These are phyloP conservation scores for Nicotiana sylvestris DNA, from an alignment of 257 asterid species.

Conservation along the genomic window DNA sequence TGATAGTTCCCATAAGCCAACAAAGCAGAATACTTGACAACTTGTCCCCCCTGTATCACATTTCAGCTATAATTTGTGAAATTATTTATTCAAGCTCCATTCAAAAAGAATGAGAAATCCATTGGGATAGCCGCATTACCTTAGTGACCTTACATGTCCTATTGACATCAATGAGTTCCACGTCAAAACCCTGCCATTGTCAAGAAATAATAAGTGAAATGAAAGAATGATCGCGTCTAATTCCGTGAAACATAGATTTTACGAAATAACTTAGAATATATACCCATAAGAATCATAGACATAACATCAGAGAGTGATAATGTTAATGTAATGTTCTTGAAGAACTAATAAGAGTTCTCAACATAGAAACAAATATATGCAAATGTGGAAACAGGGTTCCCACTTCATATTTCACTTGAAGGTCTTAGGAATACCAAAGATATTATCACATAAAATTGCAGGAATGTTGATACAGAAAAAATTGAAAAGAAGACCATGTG, in stretches of 20 bases:
- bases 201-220: constrained; percentile 11
- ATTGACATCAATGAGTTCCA: constrained; percentile 79
- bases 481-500: too few relatives aligned
- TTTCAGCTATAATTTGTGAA: constrained; percentile 16
- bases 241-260: not conserved
- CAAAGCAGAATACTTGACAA: constrained; percentile 73
- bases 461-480: too few relatives aligned
- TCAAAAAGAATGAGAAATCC: not conserved
- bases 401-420: not conserved
- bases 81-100: not conserved
- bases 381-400: not conserved
- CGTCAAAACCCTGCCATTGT: constrained; percentile 81
- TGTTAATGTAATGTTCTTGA: not conserved
- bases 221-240: not conserved
- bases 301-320: not conserved
- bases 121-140: constrained; percentile 41
- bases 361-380: not conserved
- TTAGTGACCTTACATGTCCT: constrained; percentile 84
- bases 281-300: not conserved
- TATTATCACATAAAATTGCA: not conserved
- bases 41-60: constrained; percentile 74
- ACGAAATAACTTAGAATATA: not conserved
- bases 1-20: constrained; percentile 94
- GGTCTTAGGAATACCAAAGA: not conserved
- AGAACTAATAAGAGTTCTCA: not conserved